These are phyloP conservation scores for Mycena olivaceomarginata DNA, from an alignment of 768 basidiomycete genomes.

Conservation along the genomic window DNA sequence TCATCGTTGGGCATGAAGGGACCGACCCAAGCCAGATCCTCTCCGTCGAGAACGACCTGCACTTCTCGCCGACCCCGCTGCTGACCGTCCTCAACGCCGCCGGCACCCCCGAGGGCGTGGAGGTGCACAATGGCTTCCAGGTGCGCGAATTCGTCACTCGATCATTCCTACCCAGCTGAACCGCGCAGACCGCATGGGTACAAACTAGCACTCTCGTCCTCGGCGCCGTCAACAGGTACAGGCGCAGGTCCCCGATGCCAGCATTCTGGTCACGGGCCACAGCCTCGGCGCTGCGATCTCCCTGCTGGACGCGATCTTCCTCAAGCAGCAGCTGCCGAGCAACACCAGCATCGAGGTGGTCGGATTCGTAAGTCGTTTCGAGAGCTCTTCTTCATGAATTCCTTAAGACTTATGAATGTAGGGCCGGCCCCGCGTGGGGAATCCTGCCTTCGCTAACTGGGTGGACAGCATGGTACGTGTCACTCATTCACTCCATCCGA, in stretches of 20 bases:
- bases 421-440: slow-evolving; percentile 33
- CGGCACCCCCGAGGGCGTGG: slow-evolving; percentile 16
- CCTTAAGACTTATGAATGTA: not conserved
- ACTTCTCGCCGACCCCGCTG: slow-evolving; percentile 21
- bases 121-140: slow-evolving; percentile 33
- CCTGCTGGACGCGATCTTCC: slow-evolving; percentile 31
- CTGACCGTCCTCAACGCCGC: slow-evolving; percentile 27
- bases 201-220: slow-evolving; percentile 28
- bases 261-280: slow-evolving; percentile 19
- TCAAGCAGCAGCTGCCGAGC: slow-evolving; percentile 32
- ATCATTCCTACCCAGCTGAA: not conserved
- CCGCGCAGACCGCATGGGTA: slow-evolving; percentile 25
- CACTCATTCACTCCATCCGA: not conserved
- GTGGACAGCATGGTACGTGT: slow-evolving; percentile 26
- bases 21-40: slow-evolving; percentile 20
- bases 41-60: slow-evolving; percentile 23
- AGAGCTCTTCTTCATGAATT: not conserved
- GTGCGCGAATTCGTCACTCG: not conserved
- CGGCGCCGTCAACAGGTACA: slow-evolving; percentile 16
- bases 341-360: slow-evolving; percentile 31
- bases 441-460: slow-evolving; percentile 20
- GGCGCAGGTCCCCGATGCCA: slow-evolving; percentile 20
- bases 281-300: slow-evolving; percentile 26
- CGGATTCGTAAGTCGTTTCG: slow-evolving; percentile 14
- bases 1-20: slow-evolving; percentile 35